phyloP scores from a whole-genome alignment of 1,284 basidiomycete species.

The Boletus sp. region DNA sequence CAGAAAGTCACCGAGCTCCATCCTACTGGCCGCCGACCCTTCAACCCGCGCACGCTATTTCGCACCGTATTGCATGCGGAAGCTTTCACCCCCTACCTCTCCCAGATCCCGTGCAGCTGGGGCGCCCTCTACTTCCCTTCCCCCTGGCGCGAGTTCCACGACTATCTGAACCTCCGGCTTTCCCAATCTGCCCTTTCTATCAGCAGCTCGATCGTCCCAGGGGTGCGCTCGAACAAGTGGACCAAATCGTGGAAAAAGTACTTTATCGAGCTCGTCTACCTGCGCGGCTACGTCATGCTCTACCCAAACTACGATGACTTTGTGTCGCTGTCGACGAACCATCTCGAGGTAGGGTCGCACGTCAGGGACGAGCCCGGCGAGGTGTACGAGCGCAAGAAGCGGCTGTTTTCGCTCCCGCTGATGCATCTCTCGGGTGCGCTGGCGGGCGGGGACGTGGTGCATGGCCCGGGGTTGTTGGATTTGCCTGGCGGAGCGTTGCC shows the following conservation, averaged over 20 bases:
- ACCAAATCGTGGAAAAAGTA: conserved; percentile 80
- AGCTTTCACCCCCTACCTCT: conserved; percentile 67
- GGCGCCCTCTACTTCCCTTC: conserved; percentile 86
- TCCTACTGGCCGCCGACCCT: conserved; percentile 60
- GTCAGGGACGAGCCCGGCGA: conserved; percentile 55
- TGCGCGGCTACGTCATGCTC: conserved; percentile 80
- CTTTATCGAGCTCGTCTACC: conserved; percentile 78
- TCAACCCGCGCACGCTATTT: conserved; percentile 63
- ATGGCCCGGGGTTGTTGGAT: conserved; percentile 44
- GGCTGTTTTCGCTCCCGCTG: conserved; percentile 63
- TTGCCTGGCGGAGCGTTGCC: conserved; percentile 57
- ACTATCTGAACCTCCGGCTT: conserved; percentile 66
- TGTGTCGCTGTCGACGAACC: conserved; percentile 77
- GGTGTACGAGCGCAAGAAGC: conserved; percentile 53
- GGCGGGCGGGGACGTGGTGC: conserved; percentile 6
- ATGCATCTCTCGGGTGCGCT: conserved; percentile 43
- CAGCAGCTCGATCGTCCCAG: conserved; percentile 54
- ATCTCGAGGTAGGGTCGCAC: conserved; percentile 77
- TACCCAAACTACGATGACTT: conserved; percentile 76
- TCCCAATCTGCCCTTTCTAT: conserved; percentile 44
- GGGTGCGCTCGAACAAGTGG: conserved; percentile 77
- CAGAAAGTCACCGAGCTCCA: conserved; percentile 75
- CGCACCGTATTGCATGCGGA: conserved; percentile 36
- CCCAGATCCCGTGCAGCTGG: conserved; percentile 84
- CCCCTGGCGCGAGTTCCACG: conserved; percentile 80